These are phyloP conservation scores for Tolypocladium ophioglossoides DNA, from an alignment of 2,329 filamentous ascomycete genomes.

Conservation along the genomic window DNA sequence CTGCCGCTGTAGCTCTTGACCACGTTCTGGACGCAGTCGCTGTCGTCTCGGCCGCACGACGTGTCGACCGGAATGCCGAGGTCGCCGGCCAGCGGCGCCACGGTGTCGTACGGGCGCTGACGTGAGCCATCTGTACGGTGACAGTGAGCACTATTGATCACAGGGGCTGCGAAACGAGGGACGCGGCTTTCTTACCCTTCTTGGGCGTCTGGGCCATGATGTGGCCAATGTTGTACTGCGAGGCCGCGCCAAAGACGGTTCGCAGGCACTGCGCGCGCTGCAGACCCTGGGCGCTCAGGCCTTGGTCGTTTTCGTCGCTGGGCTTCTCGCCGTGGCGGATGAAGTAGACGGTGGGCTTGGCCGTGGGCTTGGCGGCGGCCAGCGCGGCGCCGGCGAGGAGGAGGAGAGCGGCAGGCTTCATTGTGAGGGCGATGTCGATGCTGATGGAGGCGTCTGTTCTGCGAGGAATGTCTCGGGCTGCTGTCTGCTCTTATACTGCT, in stretches of 20 bases:
- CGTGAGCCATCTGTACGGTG: slow-evolving; percentile 33
- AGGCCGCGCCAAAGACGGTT: slow-evolving; percentile 40
- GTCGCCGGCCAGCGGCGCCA: slow-evolving; percentile 43
- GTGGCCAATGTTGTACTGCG: slow-evolving; percentile 43
- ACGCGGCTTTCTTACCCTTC: slow-evolving; percentile 19
- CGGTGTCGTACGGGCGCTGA: slow-evolving; percentile 44
- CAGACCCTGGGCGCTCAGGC: slow-evolving; percentile 39
- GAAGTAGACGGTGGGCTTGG: slow-evolving; percentile 43
- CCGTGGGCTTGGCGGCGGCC: no score
- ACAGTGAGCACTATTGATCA: not conserved
- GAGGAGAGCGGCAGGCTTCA: slow-evolving; percentile 11
- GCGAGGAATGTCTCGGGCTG: not conserved
- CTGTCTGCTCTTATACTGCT: not conserved
- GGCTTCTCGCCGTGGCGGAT: slow-evolving; percentile 58
- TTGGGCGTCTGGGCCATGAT: slow-evolving; percentile 48
- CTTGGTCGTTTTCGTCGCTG: slow-evolving; percentile 28
- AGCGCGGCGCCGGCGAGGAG: slow-evolving; percentile 7
- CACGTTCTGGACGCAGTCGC: slow-evolving; percentile 39
- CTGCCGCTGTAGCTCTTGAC: slow-evolving; percentile 34
- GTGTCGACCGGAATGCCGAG: slow-evolving; percentile 44
- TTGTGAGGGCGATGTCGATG: slow-evolving; percentile 1
- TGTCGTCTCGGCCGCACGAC: slow-evolving; percentile 45
- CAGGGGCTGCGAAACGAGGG: not conserved
- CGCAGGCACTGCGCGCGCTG: slow-evolving; percentile 49
- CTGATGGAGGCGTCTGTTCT: not conserved